phyloP scores from a whole-genome alignment of 306 rosid species.

The Argentina anserina region DNA sequence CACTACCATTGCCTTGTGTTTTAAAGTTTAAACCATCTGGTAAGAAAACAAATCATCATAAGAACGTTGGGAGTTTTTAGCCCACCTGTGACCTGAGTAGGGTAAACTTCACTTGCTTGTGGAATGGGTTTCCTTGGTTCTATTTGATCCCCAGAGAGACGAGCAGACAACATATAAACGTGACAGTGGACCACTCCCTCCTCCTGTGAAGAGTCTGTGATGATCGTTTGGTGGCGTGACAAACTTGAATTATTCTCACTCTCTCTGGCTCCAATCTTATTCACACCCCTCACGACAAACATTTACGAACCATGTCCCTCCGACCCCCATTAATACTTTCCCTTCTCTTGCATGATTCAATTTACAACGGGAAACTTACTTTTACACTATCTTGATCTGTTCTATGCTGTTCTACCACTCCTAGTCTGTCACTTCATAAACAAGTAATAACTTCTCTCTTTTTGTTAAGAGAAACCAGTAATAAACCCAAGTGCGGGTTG shows the following conservation, averaged over 20 bases:
- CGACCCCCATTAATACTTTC: conserved; percentile 1
- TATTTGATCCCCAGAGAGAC: not conserved
- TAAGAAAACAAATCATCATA: not conserved
- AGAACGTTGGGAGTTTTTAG: not conserved
- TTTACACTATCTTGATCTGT: not conserved
- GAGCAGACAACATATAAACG: not conserved
- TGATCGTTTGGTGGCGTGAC: conserved; percentile 30
- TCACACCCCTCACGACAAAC: conserved; percentile 31
- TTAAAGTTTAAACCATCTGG: not conserved
- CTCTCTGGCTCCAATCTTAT: conserved; percentile 6
- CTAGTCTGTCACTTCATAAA: not conserved
- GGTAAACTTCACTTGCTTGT: not conserved
- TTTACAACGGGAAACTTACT: not conserved
- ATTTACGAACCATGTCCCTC: conserved; percentile 7
- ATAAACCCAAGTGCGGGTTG: no score
- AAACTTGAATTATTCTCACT: conserved; percentile 19
- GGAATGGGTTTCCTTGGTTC: not conserved
- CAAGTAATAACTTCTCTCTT: no score
- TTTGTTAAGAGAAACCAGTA: no score
- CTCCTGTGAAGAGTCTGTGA: not conserved
- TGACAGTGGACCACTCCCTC: conserved; percentile 8
- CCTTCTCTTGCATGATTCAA: conserved; percentile 1
- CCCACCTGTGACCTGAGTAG: not conserved
- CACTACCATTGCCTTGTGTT: not conserved
- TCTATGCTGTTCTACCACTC: not conserved